These are phyloP conservation scores for Aspergillus sp. DNA, from an alignment of 2,329 filamentous ascomycete genomes.

Conservation along the genomic window DNA sequence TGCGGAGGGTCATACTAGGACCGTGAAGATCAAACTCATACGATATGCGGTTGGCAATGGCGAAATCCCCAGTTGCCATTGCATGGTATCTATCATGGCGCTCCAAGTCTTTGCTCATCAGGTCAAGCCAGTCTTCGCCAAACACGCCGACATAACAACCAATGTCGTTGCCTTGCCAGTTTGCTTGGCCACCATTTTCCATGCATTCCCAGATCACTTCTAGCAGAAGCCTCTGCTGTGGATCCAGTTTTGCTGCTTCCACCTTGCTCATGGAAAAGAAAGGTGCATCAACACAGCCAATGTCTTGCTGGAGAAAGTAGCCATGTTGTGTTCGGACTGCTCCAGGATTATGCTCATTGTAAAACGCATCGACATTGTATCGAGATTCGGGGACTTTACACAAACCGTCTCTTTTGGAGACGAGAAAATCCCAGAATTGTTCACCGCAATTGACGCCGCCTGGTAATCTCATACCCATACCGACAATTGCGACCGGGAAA, in stretches of 20 bases:
- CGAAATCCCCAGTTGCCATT: conserved; percentile 4
- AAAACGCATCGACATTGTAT: conserved; percentile 18
- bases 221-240: conserved; percentile 23
- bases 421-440: conserved; percentile 11
- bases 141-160: conserved; percentile 17
- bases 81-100: conserved; percentile 1
- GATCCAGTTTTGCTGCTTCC: conserved; percentile 19
- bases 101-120: conserved; percentile 6
- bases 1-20: conserved; percentile 29
- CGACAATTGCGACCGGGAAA: conserved; percentile 8
- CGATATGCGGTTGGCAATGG: conserved; percentile 10
- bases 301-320: conserved; percentile 22
- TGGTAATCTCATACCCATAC: conserved; percentile 14
- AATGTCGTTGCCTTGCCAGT: conserved; percentile 21
- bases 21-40: conserved; percentile 23
- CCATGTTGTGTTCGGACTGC: conserved; percentile 4
- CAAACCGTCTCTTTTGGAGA: conserved; percentile 6
- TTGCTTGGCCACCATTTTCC: conserved; percentile 19
- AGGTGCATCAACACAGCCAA: conserved; percentile 14
- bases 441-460: conserved; percentile 6
- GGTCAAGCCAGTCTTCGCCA: conserved; percentile 13
- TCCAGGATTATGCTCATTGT: conserved; percentile 8
- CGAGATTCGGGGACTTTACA: conserved; percentile 15
- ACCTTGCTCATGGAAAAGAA: conserved; percentile 16
- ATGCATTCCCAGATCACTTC: conserved; percentile 26